Evolutionary conservation across 129 eudicot genomes (phyloP), one percentile per base, ranked within the genome.

Genomic region (Mikania micrantha): DNA sequence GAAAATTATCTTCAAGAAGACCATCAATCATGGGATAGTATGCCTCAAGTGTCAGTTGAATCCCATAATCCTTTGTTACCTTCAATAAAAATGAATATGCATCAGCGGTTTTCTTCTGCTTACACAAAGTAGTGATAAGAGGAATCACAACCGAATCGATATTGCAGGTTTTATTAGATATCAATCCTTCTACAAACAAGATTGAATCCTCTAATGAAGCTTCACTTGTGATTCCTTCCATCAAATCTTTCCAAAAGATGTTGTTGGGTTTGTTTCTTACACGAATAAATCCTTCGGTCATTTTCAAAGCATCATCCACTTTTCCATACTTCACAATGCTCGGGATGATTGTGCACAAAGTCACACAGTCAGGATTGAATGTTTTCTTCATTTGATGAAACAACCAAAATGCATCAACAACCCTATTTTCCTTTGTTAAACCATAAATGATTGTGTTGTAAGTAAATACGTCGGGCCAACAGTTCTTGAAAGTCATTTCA

Each of bases 311-410:
- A 79, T 89, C 87, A 28, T 74, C 84, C 68, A 89, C 68, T 65
- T 74, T 78, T 79, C 92, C 96, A 62, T 66, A 71, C 74, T 89
- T 93, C 69, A 93, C 92, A 44, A 93, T 69, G 69, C 82, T 74
- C 7, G 99, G 99, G 31, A 93, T 74, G 17, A 89, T 84, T 19
- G 92, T 85, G 56, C 80, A 86, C 39, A 93, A 42, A 22, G 99
- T 93, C 36, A 88, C 85, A 77, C 56, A 72, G 70, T 93, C 96
- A 1, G 96, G 96, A 77, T 74, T 67, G 11, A 82, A 64, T 31
- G 44, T 62, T 77, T 93, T 93, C 76, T 78, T 83, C 99, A 93
- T 89, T 74, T 86, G 99, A 77, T 88, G 85, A 82, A 89, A 93
- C 65, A 93, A 53, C 87, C 88, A 86, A 16, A 93, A 89, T 2